Base-by-base conservation (phyloP, 73 alveolate species). In the Uronychia setigera region DNA sequence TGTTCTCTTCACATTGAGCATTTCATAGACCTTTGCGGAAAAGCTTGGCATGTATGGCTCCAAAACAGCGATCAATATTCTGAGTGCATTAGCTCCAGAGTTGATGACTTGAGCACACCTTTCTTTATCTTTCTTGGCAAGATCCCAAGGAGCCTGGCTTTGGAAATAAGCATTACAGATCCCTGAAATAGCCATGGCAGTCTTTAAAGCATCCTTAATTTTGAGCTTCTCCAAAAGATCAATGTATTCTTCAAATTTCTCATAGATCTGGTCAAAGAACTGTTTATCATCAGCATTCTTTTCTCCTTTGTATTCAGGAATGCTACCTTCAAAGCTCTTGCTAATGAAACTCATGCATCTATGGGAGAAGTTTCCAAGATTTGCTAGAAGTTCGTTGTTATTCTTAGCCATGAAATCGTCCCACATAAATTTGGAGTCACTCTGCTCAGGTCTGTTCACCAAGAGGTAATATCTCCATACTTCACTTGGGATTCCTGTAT, bases 1-100 rank as follows among this genome's bases (percentile, higher is more conserved):
- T 67, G 94, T 96, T 91, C 98, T 93, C 81, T 86, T 80, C 0
- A 93, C 77, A 80, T 93, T 93, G 85, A 97, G 80, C 87, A 89
- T 88, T 87, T 94, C 97, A 87, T 98, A 94, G 85, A 97, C 95
- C 88, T 98, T 98, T 59, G 99, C 99, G 77, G 98, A 93, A 82
- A 98, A 94, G 59, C 98, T 83, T 31, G 99, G 99, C 92, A 98
- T 96, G 88, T 93, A 98, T 33, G 99, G 99, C 89, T 98, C 99
- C 13, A 95, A 81, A 0, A 93, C 58, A 80, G 96, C 94, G 58
- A 95, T 90, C 27, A 96, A 86, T 58, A 97, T 87, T 88, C 99
- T 91, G 1, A 94, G 86, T 29, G 96, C 95, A 80, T 97, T 90
- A 60, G 81, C 84, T 32, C 96, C 92, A 58, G 97, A 89, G 83